Evolutionary conservation across 2,329 filamentous ascomycete species (phyloP).

Genomic region (Calonectria pteridis): DNA sequence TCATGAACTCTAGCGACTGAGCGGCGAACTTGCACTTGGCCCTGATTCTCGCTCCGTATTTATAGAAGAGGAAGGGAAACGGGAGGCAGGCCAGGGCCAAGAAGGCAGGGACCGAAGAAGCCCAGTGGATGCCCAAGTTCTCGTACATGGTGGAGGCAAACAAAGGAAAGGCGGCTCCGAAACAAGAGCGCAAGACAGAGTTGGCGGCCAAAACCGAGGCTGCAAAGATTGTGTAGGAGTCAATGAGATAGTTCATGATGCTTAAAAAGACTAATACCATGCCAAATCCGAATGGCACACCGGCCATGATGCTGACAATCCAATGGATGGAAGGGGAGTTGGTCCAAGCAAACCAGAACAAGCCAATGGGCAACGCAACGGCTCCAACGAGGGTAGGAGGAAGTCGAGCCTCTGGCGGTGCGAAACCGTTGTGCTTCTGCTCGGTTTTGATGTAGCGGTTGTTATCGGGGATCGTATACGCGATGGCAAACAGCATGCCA

Average conservation of each 20-base stretch:
- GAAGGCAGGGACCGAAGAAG: neutral
- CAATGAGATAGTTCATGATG: constrained; percentile 10
- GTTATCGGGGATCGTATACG: neutral
- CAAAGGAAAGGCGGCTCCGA: constrained; percentile 3
- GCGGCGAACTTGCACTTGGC: neutral
- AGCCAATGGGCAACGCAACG: neutral
- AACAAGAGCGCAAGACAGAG: constrained; percentile 1
- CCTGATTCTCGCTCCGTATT: neutral
- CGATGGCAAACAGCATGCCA: neutral
- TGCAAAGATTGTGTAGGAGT: constrained; percentile 6
- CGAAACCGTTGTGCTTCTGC: neutral
- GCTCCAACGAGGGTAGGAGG: neutral
- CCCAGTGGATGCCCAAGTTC: neutral
- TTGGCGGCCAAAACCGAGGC: constrained; percentile 3
- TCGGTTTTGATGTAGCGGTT: neutral
- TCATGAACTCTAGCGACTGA: neutral
- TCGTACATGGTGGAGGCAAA: neutral
- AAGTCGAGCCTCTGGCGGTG: neutral
- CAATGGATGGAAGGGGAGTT: constrained; percentile 2
- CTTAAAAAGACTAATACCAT: constrained; percentile 5
- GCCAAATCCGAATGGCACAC: neutral
- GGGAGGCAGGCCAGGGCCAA: neutral
- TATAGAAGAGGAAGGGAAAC: neutral
- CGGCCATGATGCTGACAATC: constrained; percentile 9
- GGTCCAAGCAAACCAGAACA: constrained; percentile 8